phyloP scores from a whole-genome alignment of 2,329 filamentous ascomycete genomes.

The Xylaria sp. region DNA sequence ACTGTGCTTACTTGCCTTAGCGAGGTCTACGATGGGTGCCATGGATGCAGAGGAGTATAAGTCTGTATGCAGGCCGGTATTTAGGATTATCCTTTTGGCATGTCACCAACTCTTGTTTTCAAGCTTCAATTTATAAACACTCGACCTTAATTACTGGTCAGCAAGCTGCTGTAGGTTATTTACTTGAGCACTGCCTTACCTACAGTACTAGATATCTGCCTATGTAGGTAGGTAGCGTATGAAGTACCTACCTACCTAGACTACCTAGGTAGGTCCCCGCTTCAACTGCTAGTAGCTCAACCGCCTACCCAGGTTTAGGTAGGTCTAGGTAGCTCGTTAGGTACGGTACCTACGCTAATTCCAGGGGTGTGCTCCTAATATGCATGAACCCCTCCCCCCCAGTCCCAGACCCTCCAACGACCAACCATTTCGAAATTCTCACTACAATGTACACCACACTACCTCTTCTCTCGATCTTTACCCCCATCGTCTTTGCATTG shows the following conservation, averaged over 20 bases:
- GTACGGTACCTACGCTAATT: constrained; percentile 7
- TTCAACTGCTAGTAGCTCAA: too few species aligned
- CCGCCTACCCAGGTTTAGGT: too few species aligned
- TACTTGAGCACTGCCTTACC: too few species aligned
- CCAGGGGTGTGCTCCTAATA: constrained; percentile 21
- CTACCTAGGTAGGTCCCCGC: neutral
- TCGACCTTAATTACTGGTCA: too few species aligned
- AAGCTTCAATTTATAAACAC: too few species aligned
- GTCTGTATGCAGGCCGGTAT: too few species aligned
- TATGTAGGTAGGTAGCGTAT: neutral
- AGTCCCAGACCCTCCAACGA: constrained; percentile 3
- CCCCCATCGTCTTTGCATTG: constrained; percentile 24
- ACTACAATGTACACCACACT: neutral
- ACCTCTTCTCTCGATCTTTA: constrained; percentile 10
- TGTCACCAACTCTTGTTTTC: too few species aligned
- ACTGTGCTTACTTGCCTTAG: too few species aligned
- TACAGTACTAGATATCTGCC: neutral
- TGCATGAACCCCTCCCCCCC: constrained; percentile 28
- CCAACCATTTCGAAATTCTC: constrained; percentile 19
- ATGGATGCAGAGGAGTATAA: too few species aligned
- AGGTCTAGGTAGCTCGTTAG: neutral
- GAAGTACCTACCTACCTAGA: neutral
- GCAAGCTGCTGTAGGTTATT: too few species aligned
- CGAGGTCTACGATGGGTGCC: too few species aligned
- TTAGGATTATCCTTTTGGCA: too few species aligned